Percentiles rank a stretch among this genome's conserved stretches.
Evolutionary conservation across 2,329 filamentous ascomycete genomes (phyloP).

Genomic region (Neobulgaria alba): DNA sequence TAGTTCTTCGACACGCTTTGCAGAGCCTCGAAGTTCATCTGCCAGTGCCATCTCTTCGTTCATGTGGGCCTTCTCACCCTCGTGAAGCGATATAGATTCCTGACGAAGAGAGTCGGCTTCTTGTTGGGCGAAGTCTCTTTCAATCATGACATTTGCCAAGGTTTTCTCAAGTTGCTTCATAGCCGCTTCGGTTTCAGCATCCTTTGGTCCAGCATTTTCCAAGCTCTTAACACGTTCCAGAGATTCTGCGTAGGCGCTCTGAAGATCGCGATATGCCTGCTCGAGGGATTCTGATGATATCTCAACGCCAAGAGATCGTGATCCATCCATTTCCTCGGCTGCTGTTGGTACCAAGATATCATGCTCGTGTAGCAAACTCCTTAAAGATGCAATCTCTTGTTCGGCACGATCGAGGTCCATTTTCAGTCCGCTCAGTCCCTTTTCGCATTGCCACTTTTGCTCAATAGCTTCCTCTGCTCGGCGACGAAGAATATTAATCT

Average conservation of each 20-base stretch:
- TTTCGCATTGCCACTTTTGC: slow-evolving; percentile 94
- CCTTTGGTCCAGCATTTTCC: slow-evolving; percentile 41
- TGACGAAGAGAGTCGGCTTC: slow-evolving; percentile 54
- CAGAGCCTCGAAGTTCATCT: slow-evolving; percentile 62
- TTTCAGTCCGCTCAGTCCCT: slow-evolving; percentile 77
- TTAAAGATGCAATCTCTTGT: slow-evolving; percentile 81
- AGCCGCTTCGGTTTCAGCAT: slow-evolving; percentile 53
- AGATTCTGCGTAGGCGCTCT: slow-evolving; percentile 59
- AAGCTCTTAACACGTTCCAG: slow-evolving; percentile 58
- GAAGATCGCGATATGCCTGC: slow-evolving; percentile 65
- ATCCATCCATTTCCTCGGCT: slow-evolving; percentile 15
- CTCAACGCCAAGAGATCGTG: background rate
- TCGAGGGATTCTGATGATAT: slow-evolving; percentile 62
- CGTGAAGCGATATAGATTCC: slow-evolving; percentile 50
- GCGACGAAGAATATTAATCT: slow-evolving; percentile 75
- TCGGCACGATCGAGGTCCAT: slow-evolving; percentile 96
- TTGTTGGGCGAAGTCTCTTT: slow-evolving; percentile 62
- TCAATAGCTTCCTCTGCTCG: slow-evolving; percentile 90
- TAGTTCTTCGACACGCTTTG: slow-evolving; percentile 70
- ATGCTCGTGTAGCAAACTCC: slow-evolving; percentile 68
- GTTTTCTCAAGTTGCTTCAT: slow-evolving; percentile 59
- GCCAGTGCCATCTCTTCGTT: slow-evolving; percentile 56
- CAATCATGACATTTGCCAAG: slow-evolving; percentile 59
- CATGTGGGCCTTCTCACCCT: slow-evolving; percentile 46
- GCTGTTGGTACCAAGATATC: slow-evolving; percentile 64